Evolutionary conservation across 148 eudicot species (phyloP).

Genomic region (Rhododendron simsii): DNA sequence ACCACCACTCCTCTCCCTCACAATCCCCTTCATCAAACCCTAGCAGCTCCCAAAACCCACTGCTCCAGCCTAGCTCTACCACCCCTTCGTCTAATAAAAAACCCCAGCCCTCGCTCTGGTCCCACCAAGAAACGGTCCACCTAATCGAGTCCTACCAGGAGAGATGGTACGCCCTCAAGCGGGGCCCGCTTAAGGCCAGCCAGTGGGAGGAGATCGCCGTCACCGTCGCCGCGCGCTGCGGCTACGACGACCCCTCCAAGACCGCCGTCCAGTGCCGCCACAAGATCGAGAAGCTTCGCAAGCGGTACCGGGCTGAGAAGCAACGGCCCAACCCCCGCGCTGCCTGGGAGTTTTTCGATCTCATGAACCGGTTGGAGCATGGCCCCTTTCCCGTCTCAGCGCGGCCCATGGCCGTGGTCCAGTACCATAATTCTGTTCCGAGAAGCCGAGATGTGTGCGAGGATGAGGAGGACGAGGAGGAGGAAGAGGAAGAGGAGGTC

Average conservation of each 20-base stretch:
- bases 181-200: conserved; percentile 57
- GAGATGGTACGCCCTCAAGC: conserved; percentile 65
- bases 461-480: conserved; percentile 6
- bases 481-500: conserved; percentile 18
- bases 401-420: conserved; percentile 24
- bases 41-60: conserved; percentile 12
- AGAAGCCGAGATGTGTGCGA: not conserved
- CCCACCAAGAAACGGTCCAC: conserved; percentile 62
- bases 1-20: not conserved
- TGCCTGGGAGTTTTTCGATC: conserved; percentile 54
- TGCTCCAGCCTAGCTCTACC: not conserved
- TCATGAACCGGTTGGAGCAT: conserved; percentile 64
- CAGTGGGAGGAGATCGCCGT: conserved; percentile 77
- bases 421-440: conserved; percentile 8
- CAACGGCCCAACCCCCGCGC: conserved; percentile 35
- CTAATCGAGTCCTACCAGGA: conserved; percentile 72
- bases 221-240: conserved; percentile 60
- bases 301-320: conserved; percentile 57
- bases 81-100: conserved; percentile 14
- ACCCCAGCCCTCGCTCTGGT: conserved; percentile 49
- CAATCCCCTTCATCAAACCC: conserved; percentile 12
- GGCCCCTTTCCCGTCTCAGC: conserved; percentile 64
- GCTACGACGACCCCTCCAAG: conserved; percentile 47
- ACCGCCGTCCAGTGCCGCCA: conserved; percentile 79
- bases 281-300: conserved; percentile 81